Base-by-base conservation (phyloP, 345 rosid genomes). In the Crucihimalaya himalaica region DNA sequence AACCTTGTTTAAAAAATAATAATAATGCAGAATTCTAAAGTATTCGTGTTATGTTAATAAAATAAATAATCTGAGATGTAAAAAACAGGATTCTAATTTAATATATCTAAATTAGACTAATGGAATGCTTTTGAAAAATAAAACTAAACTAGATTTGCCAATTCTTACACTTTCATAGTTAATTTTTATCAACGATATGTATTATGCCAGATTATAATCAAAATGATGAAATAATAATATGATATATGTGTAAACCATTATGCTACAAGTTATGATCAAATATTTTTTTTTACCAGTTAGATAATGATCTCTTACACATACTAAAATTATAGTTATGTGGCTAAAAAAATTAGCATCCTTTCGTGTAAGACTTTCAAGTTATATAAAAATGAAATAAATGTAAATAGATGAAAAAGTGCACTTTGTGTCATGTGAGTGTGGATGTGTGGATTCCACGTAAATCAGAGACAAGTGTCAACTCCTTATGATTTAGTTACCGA, bases 361-460 rank as follows among this genome's bases (percentile, higher is more conserved):
- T 47, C 32, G 66, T 66, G 63, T 55, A 34, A 64, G 28, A 63
- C 65, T 54, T 64, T 73, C 1, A 21, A 35, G 19, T 20, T 40
- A 57, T 55, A 43, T n/a, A 19, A 40, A 18, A 72, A 27, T 4
- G 5, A 18, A 52, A 5, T 16, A 9, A 62, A 39, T 19, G 28
- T 23, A 61, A 29, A 52, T 8, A 29, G 32, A 59, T 57, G 51
- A 50, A 74, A 66, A 58, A 46, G 69, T 63, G 13, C 54, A 52
- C 28, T 63, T 68, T 39, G 62, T 75, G 79, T 66, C 43, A 57
- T 42, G 31, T 4, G 57, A 51, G 23, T 42, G 39, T 52, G 31
- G 55, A 61, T 42, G 69, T 68, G 63, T 75, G 47, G 69, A 68
- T 61, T 53, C 74, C 74, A 75, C 74, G 57, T 52, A 61, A 61